A percentile compares a stretch with the other conserved stretches of the same genome.
phyloP scores from a whole-genome alignment of 2,329 filamentous ascomycete species.

The Calonectria henricotiae region DNA sequence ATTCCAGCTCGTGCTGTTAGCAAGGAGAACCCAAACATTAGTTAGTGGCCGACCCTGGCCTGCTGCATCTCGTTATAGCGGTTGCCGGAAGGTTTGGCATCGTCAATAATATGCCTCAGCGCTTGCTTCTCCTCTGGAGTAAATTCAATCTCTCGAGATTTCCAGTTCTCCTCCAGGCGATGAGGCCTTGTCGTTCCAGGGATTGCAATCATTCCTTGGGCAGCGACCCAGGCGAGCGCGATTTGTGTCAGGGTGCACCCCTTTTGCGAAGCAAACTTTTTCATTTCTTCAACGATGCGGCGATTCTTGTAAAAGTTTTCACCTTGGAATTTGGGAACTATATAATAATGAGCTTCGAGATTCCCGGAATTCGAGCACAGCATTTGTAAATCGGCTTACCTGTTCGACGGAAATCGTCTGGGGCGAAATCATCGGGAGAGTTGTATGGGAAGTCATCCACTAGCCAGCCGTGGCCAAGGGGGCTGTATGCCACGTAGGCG shows the following conservation, averaged over 20 bases:
- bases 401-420: slow-evolving; percentile 60
- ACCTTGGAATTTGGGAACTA: slow-evolving; percentile 59
- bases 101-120: slow-evolving; percentile 60
- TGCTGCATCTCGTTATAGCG: slow-evolving; percentile 28
- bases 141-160: slow-evolving; percentile 57
- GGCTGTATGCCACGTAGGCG: slow-evolving; percentile 65
- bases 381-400: slow-evolving; percentile 48
- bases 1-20: background rate
- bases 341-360: background rate
- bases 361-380: background rate
- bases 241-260: slow-evolving; percentile 58
- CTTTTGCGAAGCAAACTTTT: slow-evolving; percentile 58
- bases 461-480: slow-evolving; percentile 65
- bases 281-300: slow-evolving; percentile 61
- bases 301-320: slow-evolving; percentile 65
- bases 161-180: slow-evolving; percentile 61
- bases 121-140: slow-evolving; percentile 59
- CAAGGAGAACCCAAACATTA: too few relatives aligned
- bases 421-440: slow-evolving; percentile 64
- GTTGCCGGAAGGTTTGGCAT: slow-evolving; percentile 29
- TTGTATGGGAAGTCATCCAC: slow-evolving; percentile 63
- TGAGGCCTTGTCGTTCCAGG: slow-evolving; percentile 63
- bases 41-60: slow-evolving; percentile 34
- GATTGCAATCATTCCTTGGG: slow-evolving; percentile 64
- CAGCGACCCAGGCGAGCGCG: slow-evolving; percentile 61